Evolutionary conservation across 305 asterid species (phyloP).

Genomic region (Solanum hybrid): DNA sequence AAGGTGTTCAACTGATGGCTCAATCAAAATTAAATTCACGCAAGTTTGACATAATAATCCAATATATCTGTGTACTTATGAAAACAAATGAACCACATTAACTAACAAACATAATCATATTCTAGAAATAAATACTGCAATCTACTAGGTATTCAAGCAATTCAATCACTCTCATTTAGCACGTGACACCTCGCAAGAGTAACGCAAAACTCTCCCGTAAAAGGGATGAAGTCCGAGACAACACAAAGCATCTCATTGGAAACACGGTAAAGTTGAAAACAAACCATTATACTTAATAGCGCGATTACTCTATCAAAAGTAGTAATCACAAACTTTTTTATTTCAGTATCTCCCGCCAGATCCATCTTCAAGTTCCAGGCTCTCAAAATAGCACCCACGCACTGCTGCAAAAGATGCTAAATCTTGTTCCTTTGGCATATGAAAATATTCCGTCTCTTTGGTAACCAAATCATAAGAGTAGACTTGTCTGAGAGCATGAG

Average conservation of each 20-base stretch:
- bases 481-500: not conserved
- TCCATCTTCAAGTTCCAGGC: not conserved
- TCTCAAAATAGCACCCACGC: not conserved
- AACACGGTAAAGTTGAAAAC: not conserved
- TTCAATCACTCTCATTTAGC: constrained; percentile 37
- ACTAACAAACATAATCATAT: constrained; percentile 28
- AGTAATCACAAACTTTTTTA: not conserved
- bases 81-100: constrained; percentile 23
- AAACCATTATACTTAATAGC: not conserved
- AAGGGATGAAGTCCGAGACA: constrained; percentile 5
- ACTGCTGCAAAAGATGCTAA: not conserved
- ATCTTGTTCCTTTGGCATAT: not conserved
- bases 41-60: too few species aligned
- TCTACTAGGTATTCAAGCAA: constrained; percentile 35
- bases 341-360: not conserved
- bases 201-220: constrained; percentile 25
- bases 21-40: too few species aligned
- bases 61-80: too few species aligned
- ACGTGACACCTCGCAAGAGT: constrained; percentile 31
- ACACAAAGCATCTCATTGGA: constrained; percentile 4
- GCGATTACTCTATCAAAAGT: not conserved
- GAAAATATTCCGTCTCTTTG: not conserved
- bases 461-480: not conserved
- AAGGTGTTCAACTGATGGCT: too few species aligned
- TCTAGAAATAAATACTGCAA: constrained; percentile 38